Percentiles rank a stretch among this genome's conserved stretches.
These are phyloP conservation scores for Ophiostoma australiae DNA, from an alignment of 2,329 filamentous ascomycete genomes.

Conservation along the genomic window DNA sequence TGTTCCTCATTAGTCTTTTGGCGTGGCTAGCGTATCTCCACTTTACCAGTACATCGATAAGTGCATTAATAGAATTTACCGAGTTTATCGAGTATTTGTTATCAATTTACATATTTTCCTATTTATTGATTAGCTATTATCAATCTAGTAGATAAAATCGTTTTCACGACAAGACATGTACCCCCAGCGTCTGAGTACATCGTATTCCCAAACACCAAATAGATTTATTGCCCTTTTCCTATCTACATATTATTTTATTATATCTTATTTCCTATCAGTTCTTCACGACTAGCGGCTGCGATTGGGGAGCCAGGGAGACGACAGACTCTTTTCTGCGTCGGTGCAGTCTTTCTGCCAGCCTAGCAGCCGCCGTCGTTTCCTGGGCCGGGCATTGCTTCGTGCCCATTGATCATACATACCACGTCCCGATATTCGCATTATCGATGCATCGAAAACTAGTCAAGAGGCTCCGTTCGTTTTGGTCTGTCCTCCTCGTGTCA, in stretches of 20 bases:
- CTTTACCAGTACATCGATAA: neutral
- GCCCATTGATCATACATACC: neutral
- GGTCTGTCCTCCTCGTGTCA: neutral
- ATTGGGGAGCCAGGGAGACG: neutral
- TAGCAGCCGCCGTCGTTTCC: neutral
- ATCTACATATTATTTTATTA: neutral
- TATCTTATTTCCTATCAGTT: neutral
- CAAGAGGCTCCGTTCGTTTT: too few species aligned
- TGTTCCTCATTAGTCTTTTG: neutral
- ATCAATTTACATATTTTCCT: neutral
- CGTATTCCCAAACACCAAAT: conserved; percentile 1
- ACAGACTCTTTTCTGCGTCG: neutral
- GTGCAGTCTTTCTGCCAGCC: neutral
- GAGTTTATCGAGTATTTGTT: neutral
- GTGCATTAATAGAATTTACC: neutral
- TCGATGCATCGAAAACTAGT: neutral
- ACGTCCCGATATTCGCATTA: neutral
- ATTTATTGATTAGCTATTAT: neutral
- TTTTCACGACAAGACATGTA: neutral
- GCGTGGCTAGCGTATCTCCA: neutral
- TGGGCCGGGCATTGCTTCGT: neutral
- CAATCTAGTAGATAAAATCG: neutral
- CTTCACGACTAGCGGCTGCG: neutral
- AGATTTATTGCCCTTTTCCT: neutral
- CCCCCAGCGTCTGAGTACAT: neutral